Evolutionary conservation across 192 early-diverging fungal genomes (phyloP), one percentile per base, ranked within the genome.

Genomic region (Gigaspora rosea): DNA sequence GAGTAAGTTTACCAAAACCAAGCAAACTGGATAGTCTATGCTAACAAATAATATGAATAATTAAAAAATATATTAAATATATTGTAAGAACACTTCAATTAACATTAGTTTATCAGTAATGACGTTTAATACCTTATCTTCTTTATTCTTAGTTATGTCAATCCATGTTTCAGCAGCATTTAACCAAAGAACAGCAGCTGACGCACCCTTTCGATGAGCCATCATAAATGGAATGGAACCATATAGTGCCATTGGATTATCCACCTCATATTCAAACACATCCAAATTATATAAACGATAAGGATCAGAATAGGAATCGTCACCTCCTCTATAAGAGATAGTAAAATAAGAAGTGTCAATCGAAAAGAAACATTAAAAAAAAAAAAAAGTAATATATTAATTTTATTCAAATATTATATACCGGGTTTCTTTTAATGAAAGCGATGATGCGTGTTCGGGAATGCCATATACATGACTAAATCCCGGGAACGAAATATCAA

Each of bases 81-180:
- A 62, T 62, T 15, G 13, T 62, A 22, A 62, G 13, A 62, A 62
- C 27, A 27, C 12, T 16, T 10, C 3, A 62, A 5, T 20, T 12
- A 18, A 6, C 57, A n/a, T 36, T 6, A 35, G 15, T 73, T 22
- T 52, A 54, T 35, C 32, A 27, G 27, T 27, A 16, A 18, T 46
- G 13, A 18, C 0, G 15, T 73, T 32, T 35, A 33, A 75, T 67
- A 77, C 78, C 41, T 81, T 83, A 8, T 80, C 82, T 47, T 78
- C 79, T 64, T 83, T 81, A 35, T 78, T 83, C 79, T 92, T 95
- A 41, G 94, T 92, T 50, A 99, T 89, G 77, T 99, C 98, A 27
- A 99, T 88, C 98, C 98, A 99, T 65, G 96, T 98, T 82, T 99
- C 98, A 2, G 98, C 94, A 2, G 95, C 85, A 74, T 97, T 99